Conservation (phyloP, 225 moss, liverwort and hornwort genomes). For the Physcomitrium patens region DNA sequence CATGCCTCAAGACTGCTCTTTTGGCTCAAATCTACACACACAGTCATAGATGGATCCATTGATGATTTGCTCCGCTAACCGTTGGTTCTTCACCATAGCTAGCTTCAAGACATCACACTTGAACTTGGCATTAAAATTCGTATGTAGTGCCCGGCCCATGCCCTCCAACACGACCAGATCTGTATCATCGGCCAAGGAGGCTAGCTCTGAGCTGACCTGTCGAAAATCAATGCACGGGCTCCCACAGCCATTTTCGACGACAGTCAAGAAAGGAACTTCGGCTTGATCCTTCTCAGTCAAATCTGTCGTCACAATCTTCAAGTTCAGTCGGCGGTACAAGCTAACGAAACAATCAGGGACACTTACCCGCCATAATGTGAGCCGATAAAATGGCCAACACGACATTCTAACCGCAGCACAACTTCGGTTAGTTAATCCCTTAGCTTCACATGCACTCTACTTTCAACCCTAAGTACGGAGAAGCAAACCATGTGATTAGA, state of each 20-base stretch:
- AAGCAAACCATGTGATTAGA: not conserved
- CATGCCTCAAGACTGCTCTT: conserved; percentile 6
- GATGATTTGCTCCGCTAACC: conserved; percentile 88
- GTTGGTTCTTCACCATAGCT: conserved; percentile 98
- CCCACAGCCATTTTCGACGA: conserved; percentile 93
- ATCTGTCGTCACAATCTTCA: conserved; percentile 36
- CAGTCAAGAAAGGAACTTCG: conserved; percentile 69
- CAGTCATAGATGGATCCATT: conserved; percentile 91
- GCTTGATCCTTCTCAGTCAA: conserved; percentile 49
- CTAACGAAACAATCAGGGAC: not conserved
- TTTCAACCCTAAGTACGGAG: conserved; percentile 1
- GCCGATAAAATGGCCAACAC: not conserved
- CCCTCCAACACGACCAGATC: conserved; percentile 94
- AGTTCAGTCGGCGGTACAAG: not conserved
- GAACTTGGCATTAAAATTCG: conserved; percentile 88
- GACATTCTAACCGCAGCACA: not conserved
- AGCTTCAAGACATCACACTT: conserved; percentile 96
- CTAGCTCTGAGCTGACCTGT: conserved; percentile 98
- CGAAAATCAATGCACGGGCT: conserved; percentile 98
- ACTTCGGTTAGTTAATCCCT: not conserved
- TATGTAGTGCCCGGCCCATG: conserved; percentile 96
- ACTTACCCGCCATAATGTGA: not conserved
- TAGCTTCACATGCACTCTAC: not conserved
- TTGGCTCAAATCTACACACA: conserved; percentile 86
- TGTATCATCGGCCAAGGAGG: conserved; percentile 79